Conservation (phyloP, 768 basidiomycete species). For the Aureoboletus auriporus region DNA sequence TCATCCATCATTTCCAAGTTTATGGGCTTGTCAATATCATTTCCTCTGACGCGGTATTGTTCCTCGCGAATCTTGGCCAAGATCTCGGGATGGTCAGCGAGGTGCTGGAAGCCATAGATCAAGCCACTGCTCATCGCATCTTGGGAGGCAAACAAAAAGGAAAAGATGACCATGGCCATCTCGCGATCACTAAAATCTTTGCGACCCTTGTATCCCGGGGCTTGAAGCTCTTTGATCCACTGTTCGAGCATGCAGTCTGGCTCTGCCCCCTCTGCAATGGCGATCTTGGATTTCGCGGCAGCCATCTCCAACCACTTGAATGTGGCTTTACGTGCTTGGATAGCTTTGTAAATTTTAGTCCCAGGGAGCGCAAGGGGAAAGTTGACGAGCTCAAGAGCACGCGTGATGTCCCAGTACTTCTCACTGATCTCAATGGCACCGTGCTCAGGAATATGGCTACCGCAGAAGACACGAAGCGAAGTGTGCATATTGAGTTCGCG, state of each 20-base stretch:
- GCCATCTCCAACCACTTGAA: constrained; percentile 78
- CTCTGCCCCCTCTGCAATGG: constrained; percentile 76
- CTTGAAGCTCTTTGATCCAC: constrained; percentile 76
- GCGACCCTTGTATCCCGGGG: constrained; percentile 66
- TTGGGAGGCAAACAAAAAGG: constrained; percentile 94
- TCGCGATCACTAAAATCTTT: constrained; percentile 89
- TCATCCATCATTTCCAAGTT: constrained; percentile 87
- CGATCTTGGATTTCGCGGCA: constrained; percentile 71
- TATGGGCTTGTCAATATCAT: constrained; percentile 70
- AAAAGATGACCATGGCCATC: constrained; percentile 96
- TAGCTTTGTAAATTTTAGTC: constrained; percentile 92
- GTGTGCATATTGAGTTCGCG: constrained; percentile 97
- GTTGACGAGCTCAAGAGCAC: constrained; percentile 96
- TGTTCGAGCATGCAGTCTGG: constrained; percentile 90
- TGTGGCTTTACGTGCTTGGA: constrained; percentile 84
- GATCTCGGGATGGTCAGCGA: constrained; percentile 88
- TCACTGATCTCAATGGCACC: constrained; percentile 80
- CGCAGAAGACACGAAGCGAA: constrained; percentile 94
- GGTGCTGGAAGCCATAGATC: constrained; percentile 94
- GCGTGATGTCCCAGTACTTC: constrained; percentile 95
- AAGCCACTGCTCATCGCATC: constrained; percentile 98
- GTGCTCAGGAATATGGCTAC: constrained; percentile 78
- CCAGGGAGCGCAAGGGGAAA: constrained; percentile 95
- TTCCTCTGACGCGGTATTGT: constrained; percentile 78
- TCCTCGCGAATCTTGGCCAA: constrained; percentile 88